Evolutionary conservation across 2,329 filamentous ascomycete genomes (phyloP).

Genomic region (Chalara sp.): DNA sequence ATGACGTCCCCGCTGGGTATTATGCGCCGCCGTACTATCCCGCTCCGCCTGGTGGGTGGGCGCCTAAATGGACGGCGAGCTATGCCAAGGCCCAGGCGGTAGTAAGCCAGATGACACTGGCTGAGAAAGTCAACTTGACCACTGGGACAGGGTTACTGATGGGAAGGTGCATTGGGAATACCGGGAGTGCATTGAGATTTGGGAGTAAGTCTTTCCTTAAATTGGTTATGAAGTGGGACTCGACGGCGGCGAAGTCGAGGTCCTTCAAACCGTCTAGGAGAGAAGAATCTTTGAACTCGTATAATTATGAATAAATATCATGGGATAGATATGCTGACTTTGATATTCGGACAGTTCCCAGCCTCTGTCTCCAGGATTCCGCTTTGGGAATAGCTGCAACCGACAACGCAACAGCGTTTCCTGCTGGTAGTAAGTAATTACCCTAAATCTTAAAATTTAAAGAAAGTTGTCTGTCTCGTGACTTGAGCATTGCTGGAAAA

Average conservation of each 20-base stretch:
- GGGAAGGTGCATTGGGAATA: constrained; percentile 69
- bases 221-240: too few species aligned
- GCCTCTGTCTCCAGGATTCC: constrained; percentile 65
- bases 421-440: constrained; percentile 48
- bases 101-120: constrained; percentile 70
- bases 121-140: constrained; percentile 75
- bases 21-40: constrained; percentile 24
- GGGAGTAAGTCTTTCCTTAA: constrained; percentile 34
- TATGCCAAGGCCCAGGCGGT: constrained; percentile 63
- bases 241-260: too few species aligned
- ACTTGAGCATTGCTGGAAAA: too few species aligned
- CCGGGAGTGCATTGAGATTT: constrained; percentile 62
- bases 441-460: too few species aligned
- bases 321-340: too few species aligned
- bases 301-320: too few species aligned
- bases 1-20: constrained; percentile 19
- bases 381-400: constrained; percentile 66
- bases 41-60: constrained; percentile 47
- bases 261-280: too few species aligned
- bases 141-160: constrained; percentile 65
- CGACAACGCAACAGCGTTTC: constrained; percentile 71
- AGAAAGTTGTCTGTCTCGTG: too few species aligned
- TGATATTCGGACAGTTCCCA: constrained; percentile 39
- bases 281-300: too few species aligned
- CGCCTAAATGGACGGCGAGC: constrained; percentile 52